Evolutionary conservation across 305 asterid genomes (phyloP), one percentile per base, ranked within the genome.

Genomic region (Striga hermonthica): DNA sequence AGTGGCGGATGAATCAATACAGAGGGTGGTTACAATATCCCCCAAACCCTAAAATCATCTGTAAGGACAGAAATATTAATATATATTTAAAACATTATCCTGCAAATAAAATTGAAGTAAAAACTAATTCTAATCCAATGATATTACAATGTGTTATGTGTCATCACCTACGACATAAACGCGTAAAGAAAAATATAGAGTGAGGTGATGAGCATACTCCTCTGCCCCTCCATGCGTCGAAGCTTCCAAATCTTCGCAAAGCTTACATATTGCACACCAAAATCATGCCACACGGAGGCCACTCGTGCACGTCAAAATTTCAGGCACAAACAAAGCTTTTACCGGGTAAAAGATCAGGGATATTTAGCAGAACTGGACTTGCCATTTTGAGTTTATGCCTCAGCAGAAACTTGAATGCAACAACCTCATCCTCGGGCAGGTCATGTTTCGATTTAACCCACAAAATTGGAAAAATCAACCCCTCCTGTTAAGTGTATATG

Each of bases 401-500:
- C 60, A 43, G 8, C 31, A 34, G 53, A 48, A 58, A 22, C 45
- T 60, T 56, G 47, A 50, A 53, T 34, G 75, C 15, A 65, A 57
- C 74, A 34, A 57, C 71, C 53, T 65, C 70, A 1, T 57, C 16
- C 62, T 64, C 57, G 64, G 47, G 31, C 57, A 14, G 41, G 13
- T 47, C 13, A 58, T 58, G 14, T 62, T 50, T 75, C 68, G 61
- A 66, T 68, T 65, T 68, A 40, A 44, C 64, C 69, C 56, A 65
- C 76, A 58, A 64, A 59, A 71, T 82, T 14, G 61, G 64, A 53
- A 52, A 78, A 66, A 68, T 84, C 80, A 85, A 41, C 66, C 67
- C 79, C 85, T 85, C 97, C 95, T 89, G 94, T 64, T 62, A 64
- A 76, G 13, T 60, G 52, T 62, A 43, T 57, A 60, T 40, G 22